Base-by-base conservation (phyloP, 208 protist species). In the Endotrypanum monterogeii region DNA sequence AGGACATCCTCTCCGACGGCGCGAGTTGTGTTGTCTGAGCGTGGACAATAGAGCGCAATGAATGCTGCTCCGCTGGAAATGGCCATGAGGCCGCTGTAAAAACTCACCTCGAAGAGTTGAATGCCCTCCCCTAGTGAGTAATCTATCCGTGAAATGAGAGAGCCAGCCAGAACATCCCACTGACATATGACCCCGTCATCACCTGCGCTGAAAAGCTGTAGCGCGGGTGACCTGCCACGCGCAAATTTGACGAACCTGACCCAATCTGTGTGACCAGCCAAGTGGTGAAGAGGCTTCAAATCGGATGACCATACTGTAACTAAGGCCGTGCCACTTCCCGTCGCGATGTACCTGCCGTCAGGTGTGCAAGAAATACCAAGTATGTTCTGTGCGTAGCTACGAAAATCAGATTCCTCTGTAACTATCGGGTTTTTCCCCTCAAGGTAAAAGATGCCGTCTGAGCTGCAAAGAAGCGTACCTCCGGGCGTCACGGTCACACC, bases 231-330 rank as follows among this genome's bases (percentile, higher is more conserved):
- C 18, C 55, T 67, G 11, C 73, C 73, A 18, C 69, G 82, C 4
- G 88, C 79, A 73, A 97, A 94, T 71, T 88, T 86, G 1, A 97
- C 89, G 79, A 90, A 94, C 23, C 87, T 85, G 2, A 97, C 86
- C 88, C 89, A 95, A 72, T 97, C 90, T 12, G 85, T 92, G 83
- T 97, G 90, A 25, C 89, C 90, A 0, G 71, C 46, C 32, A 97
- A 73, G 57, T 87, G 77, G 67, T 92, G 90, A 0, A 94, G 37
- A 1, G 79, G 77, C 56, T 81, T 67, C 72, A 94, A 78, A 48
- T 86, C 83, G 28, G 73, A 58, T 44, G 86, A 83, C 92, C 89
- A 94, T 12, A 94, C 83, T 0, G 88, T 92, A 8, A 93, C 83
- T 48, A 68, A 80, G 12, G 85, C 84, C 60, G 85, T 88, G 23